phyloP scores from a whole-genome alignment of 805 yeast species.

The Schwanniomyces polymorphus region DNA sequence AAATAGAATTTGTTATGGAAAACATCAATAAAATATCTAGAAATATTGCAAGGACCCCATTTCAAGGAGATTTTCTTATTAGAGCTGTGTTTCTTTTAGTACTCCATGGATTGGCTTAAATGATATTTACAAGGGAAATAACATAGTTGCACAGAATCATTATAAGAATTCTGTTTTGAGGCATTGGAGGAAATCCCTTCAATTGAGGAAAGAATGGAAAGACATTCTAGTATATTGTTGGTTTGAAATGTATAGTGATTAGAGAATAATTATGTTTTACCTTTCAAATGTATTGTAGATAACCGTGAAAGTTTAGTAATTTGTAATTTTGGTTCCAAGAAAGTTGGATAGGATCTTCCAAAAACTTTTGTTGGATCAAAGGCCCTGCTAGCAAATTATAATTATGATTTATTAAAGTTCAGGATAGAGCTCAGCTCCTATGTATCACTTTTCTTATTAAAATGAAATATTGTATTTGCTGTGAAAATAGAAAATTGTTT shows the following conservation, averaged over 20 bases:
- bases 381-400: neutral
- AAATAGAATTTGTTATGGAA: too few relatives aligned
- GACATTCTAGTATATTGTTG: neutral
- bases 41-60: too few relatives aligned
- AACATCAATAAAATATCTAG: too few relatives aligned
- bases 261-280: neutral
- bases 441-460: neutral
- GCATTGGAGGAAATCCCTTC: neutral
- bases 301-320: neutral
- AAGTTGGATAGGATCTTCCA: too few relatives aligned
- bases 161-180: neutral
- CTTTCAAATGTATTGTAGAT: neutral
- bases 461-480: too few relatives aligned
- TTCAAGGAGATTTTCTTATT: too few relatives aligned
- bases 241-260: slow-evolving; percentile 3
- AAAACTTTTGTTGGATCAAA: too few relatives aligned
- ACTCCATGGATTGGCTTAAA: too few relatives aligned
- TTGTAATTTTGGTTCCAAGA: slow-evolving; percentile 6
- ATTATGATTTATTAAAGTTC: neutral
- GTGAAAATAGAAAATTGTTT: too few relatives aligned
- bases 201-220: neutral
- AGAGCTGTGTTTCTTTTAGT: too few relatives aligned
- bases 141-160: too few relatives aligned
- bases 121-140: too few relatives aligned
- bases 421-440: neutral